Conservation (phyloP, 495 filamentous ascomycete species). For the Staphylotrichum longicolle region DNA sequence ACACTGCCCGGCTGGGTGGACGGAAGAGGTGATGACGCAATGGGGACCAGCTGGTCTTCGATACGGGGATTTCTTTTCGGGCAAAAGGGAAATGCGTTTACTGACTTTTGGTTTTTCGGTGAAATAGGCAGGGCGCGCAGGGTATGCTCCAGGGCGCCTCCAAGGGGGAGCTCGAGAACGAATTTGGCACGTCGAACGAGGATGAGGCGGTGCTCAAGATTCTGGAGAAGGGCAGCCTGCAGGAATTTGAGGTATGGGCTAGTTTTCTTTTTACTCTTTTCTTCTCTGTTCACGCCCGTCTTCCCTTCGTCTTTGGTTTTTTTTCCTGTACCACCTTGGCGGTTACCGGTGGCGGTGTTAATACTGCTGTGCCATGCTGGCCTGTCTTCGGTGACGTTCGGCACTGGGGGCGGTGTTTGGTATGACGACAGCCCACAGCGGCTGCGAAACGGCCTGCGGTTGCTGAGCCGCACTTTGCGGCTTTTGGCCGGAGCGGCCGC, state of each 20-base stretch:
- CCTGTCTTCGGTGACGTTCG: too few species aligned
- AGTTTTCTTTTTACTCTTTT: neutral
- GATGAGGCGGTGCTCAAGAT: conserved; percentile 80
- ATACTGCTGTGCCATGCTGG: too few species aligned
- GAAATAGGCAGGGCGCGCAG: conserved; percentile 75
- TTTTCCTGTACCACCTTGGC: too few species aligned
- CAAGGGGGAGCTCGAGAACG: conserved; percentile 69
- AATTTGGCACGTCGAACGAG: conserved; percentile 78
- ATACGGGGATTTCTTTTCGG: too few species aligned
- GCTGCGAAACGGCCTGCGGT: conserved; percentile 19
- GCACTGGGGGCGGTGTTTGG: too few species aligned
- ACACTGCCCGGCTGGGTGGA: too few species aligned
- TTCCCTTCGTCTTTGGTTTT: neutral
- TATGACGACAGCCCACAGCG: neutral
- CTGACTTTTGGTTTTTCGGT: neutral
- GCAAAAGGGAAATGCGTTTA: neutral
- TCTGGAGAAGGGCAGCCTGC: conserved; percentile 68
- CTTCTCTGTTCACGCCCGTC: conserved; percentile 1
- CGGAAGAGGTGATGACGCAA: neutral
- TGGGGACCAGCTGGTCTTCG: neutral
- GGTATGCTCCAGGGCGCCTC: conserved; percentile 74
- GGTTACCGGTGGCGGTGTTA: too few species aligned
- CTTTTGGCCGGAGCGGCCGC: conserved; percentile 8
- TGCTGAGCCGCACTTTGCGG: conserved; percentile 7
- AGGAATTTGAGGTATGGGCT: conserved; percentile 61